Evolutionary conservation across 164 flowering plant genomes (phyloP), one percentile per base, ranked within the genome.

Genomic region (Amborella trichopoda): DNA sequence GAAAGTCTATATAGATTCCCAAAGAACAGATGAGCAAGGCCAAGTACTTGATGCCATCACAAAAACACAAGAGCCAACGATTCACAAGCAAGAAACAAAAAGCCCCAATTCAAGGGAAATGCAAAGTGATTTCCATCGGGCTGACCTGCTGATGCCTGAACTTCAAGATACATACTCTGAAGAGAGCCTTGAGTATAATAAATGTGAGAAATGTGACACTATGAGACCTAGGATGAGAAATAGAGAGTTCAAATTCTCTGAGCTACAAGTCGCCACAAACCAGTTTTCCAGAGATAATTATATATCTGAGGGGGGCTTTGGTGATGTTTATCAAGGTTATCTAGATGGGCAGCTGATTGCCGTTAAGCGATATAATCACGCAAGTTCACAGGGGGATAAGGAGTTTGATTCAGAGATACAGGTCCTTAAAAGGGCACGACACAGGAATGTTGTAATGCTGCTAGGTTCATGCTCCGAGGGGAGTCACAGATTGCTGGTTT

Each of bases 281-380:
- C 67, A 69, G n/a, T 80, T 80, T 59, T 52, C 69, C 3, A 9
- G 5, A 0, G 30, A 28, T 14, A 68, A 76, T 42, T 72, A 59
- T 56, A 40, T 80, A 24, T 76, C 82, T 23, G 75, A 72, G 53
- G 87, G 80, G 27, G 87, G 76, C n/a, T 74, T 71, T 56, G 87
- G 82, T 18, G 54, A 67, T 36, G 87, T 80, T 18, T 67, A 50
- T 47, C 67, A 40, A 59, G 81, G 85, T 20, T 59, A 61, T 33
- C 58, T 75, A 28, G 61, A 68, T 59, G 73, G 73, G 23, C 27
- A 53, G 43, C 54, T 30, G 59, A 66, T 75, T 57, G 79, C 77
- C 12, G 75, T 78, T 22, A 78, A 78, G 64, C 75, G 69, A 55
- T 74, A 61, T 24, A 75, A 78, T 39, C 28, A 41, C 56, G 72